Evolutionary conservation across 2,329 filamentous ascomycete species (phyloP).

Genomic region (Tolypocladium tundrense): DNA sequence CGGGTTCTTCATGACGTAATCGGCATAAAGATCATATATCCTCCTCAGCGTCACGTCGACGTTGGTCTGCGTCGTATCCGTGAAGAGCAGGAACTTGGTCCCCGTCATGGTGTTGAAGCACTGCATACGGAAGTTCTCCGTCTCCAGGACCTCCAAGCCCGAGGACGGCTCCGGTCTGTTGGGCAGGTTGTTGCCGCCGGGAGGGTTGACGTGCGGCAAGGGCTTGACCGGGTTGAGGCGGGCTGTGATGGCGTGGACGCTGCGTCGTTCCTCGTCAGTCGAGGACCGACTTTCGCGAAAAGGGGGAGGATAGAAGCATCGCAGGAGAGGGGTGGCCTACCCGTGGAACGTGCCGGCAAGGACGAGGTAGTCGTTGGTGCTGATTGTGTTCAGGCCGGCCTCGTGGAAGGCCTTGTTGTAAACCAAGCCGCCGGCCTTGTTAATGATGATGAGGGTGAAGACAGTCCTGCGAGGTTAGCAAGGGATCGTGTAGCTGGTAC

Average conservation of each 20-base stretch:
- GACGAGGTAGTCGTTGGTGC: conserved; percentile 92
- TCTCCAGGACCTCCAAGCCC: conserved; percentile 87
- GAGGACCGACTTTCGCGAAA: background rate
- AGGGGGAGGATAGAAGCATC: background rate
- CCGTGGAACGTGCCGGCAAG: conserved; percentile 96
- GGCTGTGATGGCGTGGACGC: conserved; percentile 60
- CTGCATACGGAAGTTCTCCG: conserved; percentile 86
- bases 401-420: conserved; percentile 93
- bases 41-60: conserved; percentile 73
- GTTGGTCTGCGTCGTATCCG: conserved; percentile 77
- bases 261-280: conserved; percentile 18
- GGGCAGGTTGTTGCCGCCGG: conserved; percentile 26
- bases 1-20: conserved; percentile 99
- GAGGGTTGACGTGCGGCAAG: conserved; percentile 18
- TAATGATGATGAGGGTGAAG: conserved; percentile 93
- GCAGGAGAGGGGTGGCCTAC: conserved; percentile 33
- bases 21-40: conserved; percentile 90
- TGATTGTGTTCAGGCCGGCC: conserved; percentile 74
- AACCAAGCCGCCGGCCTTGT: conserved; percentile 93
- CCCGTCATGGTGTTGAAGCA: conserved; percentile 94
- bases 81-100: conserved; percentile 92
- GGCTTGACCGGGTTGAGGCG: conserved; percentile 47
- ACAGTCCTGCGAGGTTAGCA: conserved; percentile 57
- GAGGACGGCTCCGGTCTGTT: conserved; percentile 54
- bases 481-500: background rate